Conservation (phyloP, 306 rosid genomes). For the Quercus robur region DNA sequence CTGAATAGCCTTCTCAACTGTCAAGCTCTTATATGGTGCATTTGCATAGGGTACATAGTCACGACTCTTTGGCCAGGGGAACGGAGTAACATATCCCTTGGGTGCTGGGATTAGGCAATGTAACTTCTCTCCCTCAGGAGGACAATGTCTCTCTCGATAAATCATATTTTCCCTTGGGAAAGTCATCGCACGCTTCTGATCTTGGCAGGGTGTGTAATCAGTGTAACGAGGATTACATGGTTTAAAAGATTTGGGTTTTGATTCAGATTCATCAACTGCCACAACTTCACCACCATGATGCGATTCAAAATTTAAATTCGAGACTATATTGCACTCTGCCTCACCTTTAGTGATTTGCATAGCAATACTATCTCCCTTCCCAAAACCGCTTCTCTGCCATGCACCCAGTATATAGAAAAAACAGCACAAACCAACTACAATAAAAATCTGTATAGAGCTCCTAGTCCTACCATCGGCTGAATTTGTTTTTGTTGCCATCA, state of each 20-base stretch:
- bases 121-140: conserved; percentile 73
- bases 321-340: conserved; percentile 55
- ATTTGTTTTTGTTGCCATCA: conserved; percentile 67
- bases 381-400: conserved; percentile 97
- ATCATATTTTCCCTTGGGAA: conserved; percentile 79
- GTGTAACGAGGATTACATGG: conserved; percentile 50
- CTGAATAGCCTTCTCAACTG: conserved; percentile 97
- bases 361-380: conserved; percentile 89
- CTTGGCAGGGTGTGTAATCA: conserved; percentile 97
- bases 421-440: conserved; percentile 82
- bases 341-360: conserved; percentile 64
- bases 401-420: conserved; percentile 91
- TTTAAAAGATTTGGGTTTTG: conserved; percentile 47
- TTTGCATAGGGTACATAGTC: conserved; percentile 97
- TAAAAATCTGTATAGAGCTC: conserved; percentile 74
- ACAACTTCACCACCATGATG: conserved; percentile 79
- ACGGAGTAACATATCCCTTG: conserved; percentile 92
- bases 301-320: conserved; percentile 71
- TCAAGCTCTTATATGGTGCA: conserved; percentile 95
- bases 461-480: conserved; percentile 79
- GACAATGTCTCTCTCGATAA: conserved; percentile 92
- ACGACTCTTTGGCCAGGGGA: conserved; percentile 97
- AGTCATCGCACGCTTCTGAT: conserved; percentile 90
- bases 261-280: conserved; percentile 45
- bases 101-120: conserved; percentile 96